Percentiles rank a stretch among this genome's conserved stretches.
Evolutionary conservation across 2,329 filamentous ascomycete species (phyloP).

Genomic region (Leptodontidium sp.): DNA sequence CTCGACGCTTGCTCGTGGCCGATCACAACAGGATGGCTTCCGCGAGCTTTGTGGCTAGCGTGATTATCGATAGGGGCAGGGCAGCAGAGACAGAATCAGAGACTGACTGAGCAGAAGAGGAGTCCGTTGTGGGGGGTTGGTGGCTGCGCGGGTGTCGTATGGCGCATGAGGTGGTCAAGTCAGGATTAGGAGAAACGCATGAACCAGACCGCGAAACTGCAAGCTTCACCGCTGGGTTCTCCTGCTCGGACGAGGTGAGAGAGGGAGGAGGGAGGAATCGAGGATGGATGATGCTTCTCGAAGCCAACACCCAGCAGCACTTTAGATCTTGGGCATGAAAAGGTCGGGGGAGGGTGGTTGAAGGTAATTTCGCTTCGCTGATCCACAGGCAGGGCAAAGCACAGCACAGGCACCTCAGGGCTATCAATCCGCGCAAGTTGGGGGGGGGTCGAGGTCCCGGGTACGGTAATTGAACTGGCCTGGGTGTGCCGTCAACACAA

Average conservation of each 20-base stretch:
- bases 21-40: slow-evolving; percentile 42
- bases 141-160: slow-evolving; percentile 21
- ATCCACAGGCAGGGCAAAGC: slow-evolving; percentile 21
- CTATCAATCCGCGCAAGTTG: neutral
- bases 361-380: slow-evolving; percentile 38
- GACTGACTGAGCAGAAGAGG: slow-evolving; percentile 10
- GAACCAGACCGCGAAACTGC: slow-evolving; percentile 28
- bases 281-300: slow-evolving; percentile 21
- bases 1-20: slow-evolving; percentile 27
- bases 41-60: slow-evolving; percentile 36
- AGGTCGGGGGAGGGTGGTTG: slow-evolving; percentile 34
- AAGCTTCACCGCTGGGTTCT: slow-evolving; percentile 36
- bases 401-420: neutral
- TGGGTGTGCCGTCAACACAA: neutral
- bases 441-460: neutral
- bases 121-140: slow-evolving; percentile 17
- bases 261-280: slow-evolving; percentile 18
- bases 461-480: neutral
- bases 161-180: slow-evolving; percentile 35
- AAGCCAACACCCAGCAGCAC: slow-evolving; percentile 16
- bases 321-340: slow-evolving; percentile 35
- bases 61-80: slow-evolving; percentile 33
- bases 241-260: slow-evolving; percentile 22
- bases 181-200: slow-evolving; percentile 38
- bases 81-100: slow-evolving; percentile 7